A percentile compares a stretch with the other conserved stretches of the same genome.
These are phyloP conservation scores for Microcos paniculata DNA, from an alignment of 345 rosid species.

Conservation along the genomic window DNA sequence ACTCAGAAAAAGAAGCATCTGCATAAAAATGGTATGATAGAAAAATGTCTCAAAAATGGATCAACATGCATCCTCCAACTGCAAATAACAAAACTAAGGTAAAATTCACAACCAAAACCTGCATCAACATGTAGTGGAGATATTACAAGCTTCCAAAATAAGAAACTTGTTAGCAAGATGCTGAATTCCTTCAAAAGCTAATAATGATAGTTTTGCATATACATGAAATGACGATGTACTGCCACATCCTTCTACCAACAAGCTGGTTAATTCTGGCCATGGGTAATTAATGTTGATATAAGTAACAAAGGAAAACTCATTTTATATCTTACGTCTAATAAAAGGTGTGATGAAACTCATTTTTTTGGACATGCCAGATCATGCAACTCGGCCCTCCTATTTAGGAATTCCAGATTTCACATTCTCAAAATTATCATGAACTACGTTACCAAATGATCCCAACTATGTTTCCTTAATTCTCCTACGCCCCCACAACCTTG, in stretches of 20 bases:
- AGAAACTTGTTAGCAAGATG: neutral
- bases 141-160: neutral
- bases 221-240: neutral
- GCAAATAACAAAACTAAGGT: neutral
- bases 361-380: neutral
- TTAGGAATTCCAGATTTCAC: neutral
- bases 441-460: neutral
- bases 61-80: neutral
- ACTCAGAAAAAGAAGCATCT: conserved; percentile 98
- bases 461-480: neutral
- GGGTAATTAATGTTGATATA: neutral
- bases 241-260: neutral
- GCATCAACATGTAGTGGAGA: neutral
- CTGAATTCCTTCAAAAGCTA: neutral
- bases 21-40: conserved; percentile 22
- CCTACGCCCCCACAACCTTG: neutral
- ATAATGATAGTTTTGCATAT: neutral
- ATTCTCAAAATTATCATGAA: neutral
- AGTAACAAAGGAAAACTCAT: neutral
- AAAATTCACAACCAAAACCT: neutral
- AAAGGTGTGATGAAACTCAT: neutral
- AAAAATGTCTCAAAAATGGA: conserved; percentile 11
- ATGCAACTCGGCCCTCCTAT: neutral
- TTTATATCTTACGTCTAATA: neutral
- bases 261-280: neutral